Base-by-base conservation (phyloP, 208 protist species). In the Vickermania ingenoplastis region DNA sequence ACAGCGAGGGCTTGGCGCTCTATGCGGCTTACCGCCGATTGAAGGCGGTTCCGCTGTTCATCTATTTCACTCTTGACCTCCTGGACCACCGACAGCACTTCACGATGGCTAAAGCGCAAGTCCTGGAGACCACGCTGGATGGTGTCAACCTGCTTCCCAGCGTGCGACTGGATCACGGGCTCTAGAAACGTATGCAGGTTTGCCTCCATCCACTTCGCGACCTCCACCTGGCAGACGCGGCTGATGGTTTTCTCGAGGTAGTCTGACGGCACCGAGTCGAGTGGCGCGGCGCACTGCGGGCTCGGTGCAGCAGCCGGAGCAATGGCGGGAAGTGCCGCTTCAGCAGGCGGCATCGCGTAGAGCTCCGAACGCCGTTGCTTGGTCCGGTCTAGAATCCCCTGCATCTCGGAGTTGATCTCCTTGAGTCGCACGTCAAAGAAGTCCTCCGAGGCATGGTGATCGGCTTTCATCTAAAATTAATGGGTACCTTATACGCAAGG, bases 371-470 rank as follows among this genome's bases (percentile, higher is more conserved):
- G 72, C 22, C 79, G 71, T 3, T 67, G 59, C 26, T 65, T 63
- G 1, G 81, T 86, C 23, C 74, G 72, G 25, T 81, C 72, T 23
- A 92, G 75, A 0, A 89, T 63, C 24, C 31, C 61, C 58, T 86
- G 74, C 81, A 89, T 85, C 55, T 92, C 86, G n/a, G 68, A 59
- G 53, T 89, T 89, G 23, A 88, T 83, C 41, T 77, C 75, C 27
- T 79, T 55, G 29, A 92, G 73, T 2, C 79, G 77, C 1, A 62
- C 41, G 41, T 75, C 58, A 52, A 92, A 92, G 57, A 65, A 61
- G 63, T 71, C 68, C 17, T 83, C 72, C 25, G 67, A 64, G 25
- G n/a, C 31, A 61, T 25, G 50, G n/a, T 62, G 56, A 31, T 31
- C 56, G n/a, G n/a, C n/a, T n/a, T n/a, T n/a, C n/a, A n/a, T n/a